Percentiles rank a stretch among this genome's conserved stretches.
Evolutionary conservation across 139 green algal genomes (phyloP).

Genomic region (Haematococcus lacustris): DNA sequence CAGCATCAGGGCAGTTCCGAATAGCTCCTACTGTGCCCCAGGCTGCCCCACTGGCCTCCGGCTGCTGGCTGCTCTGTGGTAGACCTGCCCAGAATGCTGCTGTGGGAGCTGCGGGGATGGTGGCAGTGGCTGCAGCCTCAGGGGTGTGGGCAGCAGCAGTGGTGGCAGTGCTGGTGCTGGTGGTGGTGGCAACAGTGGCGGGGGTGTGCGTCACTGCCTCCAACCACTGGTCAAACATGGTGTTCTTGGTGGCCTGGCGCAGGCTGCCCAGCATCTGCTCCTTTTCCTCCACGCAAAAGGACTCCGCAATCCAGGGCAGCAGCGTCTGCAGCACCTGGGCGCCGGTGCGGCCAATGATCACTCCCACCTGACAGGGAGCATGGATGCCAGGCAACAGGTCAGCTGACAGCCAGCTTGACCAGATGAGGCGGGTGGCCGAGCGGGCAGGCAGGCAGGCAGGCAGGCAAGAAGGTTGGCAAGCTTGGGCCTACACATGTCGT

Average conservation of each 20-base stretch:
- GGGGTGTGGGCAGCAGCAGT: background rate
- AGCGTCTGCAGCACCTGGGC: constrained; percentile 92
- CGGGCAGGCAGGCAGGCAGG: too few species aligned
- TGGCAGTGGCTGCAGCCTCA: background rate
- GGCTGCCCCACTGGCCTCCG: too few species aligned
- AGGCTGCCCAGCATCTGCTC: constrained; percentile 74
- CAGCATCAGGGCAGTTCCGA: background rate
- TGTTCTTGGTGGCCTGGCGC: constrained; percentile 78
- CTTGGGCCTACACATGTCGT: too few species aligned
- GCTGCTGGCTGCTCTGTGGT: background rate
- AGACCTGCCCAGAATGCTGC: too few species aligned
- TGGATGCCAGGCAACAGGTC: too few species aligned
- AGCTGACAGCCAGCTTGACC: too few species aligned
- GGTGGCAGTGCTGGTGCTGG: constrained; percentile 4
- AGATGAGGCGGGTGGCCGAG: too few species aligned
- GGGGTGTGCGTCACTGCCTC: constrained; percentile 28
- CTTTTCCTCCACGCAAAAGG: constrained; percentile 66
- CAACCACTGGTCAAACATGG: constrained; percentile 93
- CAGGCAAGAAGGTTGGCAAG: too few species aligned
- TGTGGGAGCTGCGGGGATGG: too few species aligned
- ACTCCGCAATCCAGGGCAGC: constrained; percentile 86
- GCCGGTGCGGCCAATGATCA: constrained; percentile 86
- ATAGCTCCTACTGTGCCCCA: background rate
- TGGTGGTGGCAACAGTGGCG: constrained; percentile 11
- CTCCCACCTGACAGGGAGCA: constrained; percentile 44